These are phyloP conservation scores for Dendrothele bispora DNA, from an alignment of 768 basidiomycete genomes.

Conservation along the genomic window DNA sequence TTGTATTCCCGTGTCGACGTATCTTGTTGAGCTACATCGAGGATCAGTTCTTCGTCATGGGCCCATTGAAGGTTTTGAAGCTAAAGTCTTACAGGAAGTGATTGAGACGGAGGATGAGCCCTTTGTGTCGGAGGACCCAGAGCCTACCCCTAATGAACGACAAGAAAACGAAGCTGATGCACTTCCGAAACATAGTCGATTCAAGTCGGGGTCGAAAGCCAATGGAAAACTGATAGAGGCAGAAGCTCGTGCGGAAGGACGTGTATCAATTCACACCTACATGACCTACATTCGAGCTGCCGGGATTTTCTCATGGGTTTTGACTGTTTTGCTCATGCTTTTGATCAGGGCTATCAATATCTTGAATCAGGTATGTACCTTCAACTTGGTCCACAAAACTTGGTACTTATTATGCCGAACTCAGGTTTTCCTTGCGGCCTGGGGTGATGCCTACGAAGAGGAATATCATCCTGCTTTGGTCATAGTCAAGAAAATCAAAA, in stretches of 20 bases:
- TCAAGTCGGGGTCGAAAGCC: conserved; percentile 1
- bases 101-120: conserved; percentile 47
- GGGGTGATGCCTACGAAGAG: conserved; percentile 66
- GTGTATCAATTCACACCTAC: conserved; percentile 60
- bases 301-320: conserved; percentile 53
- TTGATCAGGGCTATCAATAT: conserved; percentile 57
- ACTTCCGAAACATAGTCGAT: conserved; percentile 4
- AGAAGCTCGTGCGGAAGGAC: conserved; percentile 66
- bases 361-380: conserved; percentile 49
- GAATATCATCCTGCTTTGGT: conserved; percentile 19
- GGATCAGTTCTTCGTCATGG: conserved; percentile 54
- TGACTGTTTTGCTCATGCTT: conserved; percentile 53
- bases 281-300: conserved; percentile 63
- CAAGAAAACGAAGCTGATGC: conserved; percentile 35
- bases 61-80: conserved; percentile 44
- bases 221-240: conserved; percentile 60
- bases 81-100: conserved; percentile 43
- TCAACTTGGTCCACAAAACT: background rate
- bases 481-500: conserved; percentile 11
- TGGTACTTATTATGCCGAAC: background rate
- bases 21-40: conserved; percentile 60
- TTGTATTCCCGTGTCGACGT: conserved; percentile 65
- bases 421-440: conserved; percentile 65
- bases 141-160: conserved; percentile 16
- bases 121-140: conserved; percentile 19